Conservation (phyloP, 371 early-diverging fungal species). For the Apophysomyces variabilis region DNA sequence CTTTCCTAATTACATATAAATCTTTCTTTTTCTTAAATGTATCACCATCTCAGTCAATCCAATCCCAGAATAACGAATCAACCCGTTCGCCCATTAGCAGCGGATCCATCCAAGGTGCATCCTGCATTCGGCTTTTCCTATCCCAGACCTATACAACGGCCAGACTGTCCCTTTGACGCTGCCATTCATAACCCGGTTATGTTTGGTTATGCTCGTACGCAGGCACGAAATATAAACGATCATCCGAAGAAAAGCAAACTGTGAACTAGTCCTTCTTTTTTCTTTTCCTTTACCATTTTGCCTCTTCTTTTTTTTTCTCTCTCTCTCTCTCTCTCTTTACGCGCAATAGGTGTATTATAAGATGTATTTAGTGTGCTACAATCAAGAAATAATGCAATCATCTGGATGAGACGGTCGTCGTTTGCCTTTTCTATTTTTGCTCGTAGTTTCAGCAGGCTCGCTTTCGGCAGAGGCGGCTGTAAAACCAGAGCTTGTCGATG, state of each 20-base stretch:
- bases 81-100: slow-evolving; percentile 5
- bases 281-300: slow-evolving; percentile 13
- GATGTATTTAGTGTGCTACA: slow-evolving; percentile 2
- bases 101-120: slow-evolving; percentile 15
- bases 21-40: slow-evolving; percentile 14
- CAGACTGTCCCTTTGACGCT: slow-evolving; percentile 28
- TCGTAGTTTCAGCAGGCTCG: background rate
- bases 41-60: slow-evolving; percentile 20
- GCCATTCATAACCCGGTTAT: slow-evolving; percentile 39
- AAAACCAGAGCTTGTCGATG: background rate
- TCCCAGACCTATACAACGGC: slow-evolving; percentile 16
- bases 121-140: slow-evolving; percentile 11
- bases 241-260: slow-evolving; percentile 10
- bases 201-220: slow-evolving; percentile 31
- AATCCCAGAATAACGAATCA: slow-evolving; percentile 21
- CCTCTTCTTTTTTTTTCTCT: background rate
- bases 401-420: slow-evolving; percentile 24
- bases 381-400: slow-evolving; percentile 32
- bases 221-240: slow-evolving; percentile 15
- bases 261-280: slow-evolving; percentile 3
- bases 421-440: slow-evolving; percentile 8
- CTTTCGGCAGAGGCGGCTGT: background rate
- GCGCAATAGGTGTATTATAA: background rate
- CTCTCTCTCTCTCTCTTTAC: background rate
- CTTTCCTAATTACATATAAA: background rate